Evolutionary conservation across 805 yeast genomes (phyloP).

Genomic region (Saturnispora sekii): DNA sequence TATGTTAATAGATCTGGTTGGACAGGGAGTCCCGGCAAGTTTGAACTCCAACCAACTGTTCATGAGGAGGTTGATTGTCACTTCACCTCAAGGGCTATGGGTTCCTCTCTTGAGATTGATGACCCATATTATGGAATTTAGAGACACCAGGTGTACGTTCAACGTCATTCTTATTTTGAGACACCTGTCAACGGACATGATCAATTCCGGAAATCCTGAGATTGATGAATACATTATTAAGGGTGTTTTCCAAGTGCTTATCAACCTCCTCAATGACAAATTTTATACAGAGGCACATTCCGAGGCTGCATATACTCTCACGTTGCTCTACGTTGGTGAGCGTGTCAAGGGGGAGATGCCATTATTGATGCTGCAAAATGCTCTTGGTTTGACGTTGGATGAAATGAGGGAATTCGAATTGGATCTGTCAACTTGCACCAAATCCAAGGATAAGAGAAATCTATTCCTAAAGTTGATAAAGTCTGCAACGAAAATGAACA

Average conservation of each 20-base stretch:
- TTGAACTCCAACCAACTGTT: slow-evolving; percentile 52
- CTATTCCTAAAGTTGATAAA: slow-evolving; percentile 65
- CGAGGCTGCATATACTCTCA: slow-evolving; percentile 85
- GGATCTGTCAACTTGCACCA: slow-evolving; percentile 52
- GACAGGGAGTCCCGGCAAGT: slow-evolving; percentile 49
- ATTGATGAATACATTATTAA: slow-evolving; percentile 64
- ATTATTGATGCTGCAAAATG: slow-evolving; percentile 44
- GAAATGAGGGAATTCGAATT: slow-evolving; percentile 56
- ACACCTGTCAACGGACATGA: slow-evolving; percentile 58
- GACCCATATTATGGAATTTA: slow-evolving; percentile 68
- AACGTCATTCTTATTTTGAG: slow-evolving; percentile 78
- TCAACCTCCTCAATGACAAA: slow-evolving; percentile 59
- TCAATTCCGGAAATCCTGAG: slow-evolving; percentile 53
- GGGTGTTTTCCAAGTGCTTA: slow-evolving; percentile 58
- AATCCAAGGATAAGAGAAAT: slow-evolving; percentile 69
- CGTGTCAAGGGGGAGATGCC: slow-evolving; percentile 63
- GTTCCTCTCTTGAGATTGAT: slow-evolving; percentile 72
- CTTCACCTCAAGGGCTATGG: slow-evolving; percentile 47
- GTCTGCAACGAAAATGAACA: slow-evolving; percentile 41
- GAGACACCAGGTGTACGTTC: slow-evolving; percentile 87
- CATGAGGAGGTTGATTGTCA: slow-evolving; percentile 57
- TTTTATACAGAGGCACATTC: slow-evolving; percentile 79
- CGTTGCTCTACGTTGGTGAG: slow-evolving; percentile 66
- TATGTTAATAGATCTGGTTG: slow-evolving; percentile 75
- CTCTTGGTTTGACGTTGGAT: slow-evolving; percentile 43